These are phyloP conservation scores for Bifiguratus adelaidae DNA, from an alignment of 192 early-diverging fungal species.

Conservation along the genomic window DNA sequence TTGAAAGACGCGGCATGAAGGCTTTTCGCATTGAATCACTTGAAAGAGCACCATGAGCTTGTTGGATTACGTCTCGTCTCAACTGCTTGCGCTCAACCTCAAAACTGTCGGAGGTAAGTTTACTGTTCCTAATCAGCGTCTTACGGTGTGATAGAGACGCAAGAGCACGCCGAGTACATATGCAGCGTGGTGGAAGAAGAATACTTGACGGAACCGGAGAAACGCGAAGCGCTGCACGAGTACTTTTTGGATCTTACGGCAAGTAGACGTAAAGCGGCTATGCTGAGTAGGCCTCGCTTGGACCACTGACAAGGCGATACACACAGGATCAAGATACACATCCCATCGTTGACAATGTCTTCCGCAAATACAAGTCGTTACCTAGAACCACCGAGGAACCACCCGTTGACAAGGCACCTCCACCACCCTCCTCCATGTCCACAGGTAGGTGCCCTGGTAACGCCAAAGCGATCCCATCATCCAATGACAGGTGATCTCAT, in stretches of 20 bases:
- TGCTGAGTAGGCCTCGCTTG: background rate
- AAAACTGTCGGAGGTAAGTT: too few species aligned
- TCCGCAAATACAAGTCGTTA: too few species aligned
- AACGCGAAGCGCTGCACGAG: slow-evolving; percentile 54
- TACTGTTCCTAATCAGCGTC: too few species aligned
- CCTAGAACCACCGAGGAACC: background rate
- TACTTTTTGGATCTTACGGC: slow-evolving; percentile 49
- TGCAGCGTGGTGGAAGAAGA: slow-evolving; percentile 53
- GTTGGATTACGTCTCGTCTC: too few species aligned
- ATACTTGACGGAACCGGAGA: slow-evolving; percentile 50
- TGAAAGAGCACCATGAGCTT: too few species aligned
- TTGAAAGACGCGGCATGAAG: too few species aligned
- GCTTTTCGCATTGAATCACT: too few species aligned
- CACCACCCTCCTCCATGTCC: background rate
- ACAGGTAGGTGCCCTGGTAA: background rate
- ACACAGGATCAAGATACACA: too few species aligned
- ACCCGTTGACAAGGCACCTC: background rate
- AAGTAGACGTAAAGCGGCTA: background rate
- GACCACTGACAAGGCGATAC: background rate
- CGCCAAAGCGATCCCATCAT: background rate
- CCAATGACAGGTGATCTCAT: background rate
- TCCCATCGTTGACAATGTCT: too few species aligned
- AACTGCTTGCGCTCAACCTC: too few species aligned
- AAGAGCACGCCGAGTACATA: slow-evolving; percentile 62
- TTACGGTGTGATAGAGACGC: too few species aligned